Evolutionary conservation across 1,284 basidiomycete species (phyloP).

Genomic region (Ganoderma boninense): DNA sequence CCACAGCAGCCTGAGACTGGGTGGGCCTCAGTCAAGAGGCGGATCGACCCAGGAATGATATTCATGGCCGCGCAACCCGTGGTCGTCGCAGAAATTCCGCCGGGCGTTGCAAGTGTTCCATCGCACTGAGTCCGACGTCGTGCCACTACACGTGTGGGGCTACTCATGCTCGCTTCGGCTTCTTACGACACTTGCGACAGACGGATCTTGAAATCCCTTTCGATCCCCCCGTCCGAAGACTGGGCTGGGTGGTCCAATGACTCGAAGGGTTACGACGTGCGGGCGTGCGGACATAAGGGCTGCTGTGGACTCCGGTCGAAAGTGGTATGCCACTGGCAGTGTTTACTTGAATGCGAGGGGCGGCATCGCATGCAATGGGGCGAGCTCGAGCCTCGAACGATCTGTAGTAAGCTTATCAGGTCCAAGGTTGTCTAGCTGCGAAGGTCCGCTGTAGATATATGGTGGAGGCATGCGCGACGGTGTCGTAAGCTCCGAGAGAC

Average conservation of each 20-base stretch:
- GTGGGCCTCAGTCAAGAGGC: background rate
- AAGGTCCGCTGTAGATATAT: background rate
- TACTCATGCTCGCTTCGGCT: background rate
- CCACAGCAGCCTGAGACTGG: background rate
- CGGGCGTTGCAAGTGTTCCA: background rate
- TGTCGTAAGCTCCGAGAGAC: background rate
- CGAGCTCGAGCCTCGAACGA: background rate
- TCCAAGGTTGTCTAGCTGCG: background rate
- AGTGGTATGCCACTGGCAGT: background rate
- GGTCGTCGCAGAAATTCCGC: conserved; percentile 16
- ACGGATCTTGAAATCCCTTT: conserved; percentile 3
- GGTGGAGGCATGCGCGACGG: background rate
- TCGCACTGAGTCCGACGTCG: background rate
- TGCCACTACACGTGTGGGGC: conserved; percentile 5
- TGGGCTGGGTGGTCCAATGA: background rate
- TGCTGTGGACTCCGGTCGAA: background rate
- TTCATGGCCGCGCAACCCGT: background rate
- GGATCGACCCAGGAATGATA: conserved; percentile 7
- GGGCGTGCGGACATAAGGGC: conserved; percentile 1
- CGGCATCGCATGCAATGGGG: background rate
- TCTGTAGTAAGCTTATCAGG: background rate
- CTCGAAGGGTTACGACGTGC: background rate
- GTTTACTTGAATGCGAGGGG: background rate
- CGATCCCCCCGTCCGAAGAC: conserved; percentile 3
- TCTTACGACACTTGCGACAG: conserved; percentile 2